Percentiles rank a stretch among this genome's conserved stretches.
Evolutionary conservation across 768 basidiomycete genomes (phyloP).

Genomic region (Suillus cothurnatus): DNA sequence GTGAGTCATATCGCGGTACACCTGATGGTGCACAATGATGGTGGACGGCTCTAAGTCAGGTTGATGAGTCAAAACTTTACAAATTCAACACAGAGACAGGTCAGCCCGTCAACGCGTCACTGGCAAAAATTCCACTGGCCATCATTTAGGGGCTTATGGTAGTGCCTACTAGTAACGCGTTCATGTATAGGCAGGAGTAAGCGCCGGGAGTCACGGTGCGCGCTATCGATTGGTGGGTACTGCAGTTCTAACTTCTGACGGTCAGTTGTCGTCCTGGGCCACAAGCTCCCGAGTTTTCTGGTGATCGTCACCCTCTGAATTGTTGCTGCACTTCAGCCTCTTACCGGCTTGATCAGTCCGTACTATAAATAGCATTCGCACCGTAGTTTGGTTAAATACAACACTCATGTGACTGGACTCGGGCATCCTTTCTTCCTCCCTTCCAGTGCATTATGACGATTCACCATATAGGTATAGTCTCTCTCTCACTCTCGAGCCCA

Average conservation of each 20-base stretch:
- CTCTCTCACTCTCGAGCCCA: neutral
- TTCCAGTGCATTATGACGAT: constrained; percentile 5
- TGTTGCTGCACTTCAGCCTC: neutral
- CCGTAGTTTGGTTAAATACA: neutral
- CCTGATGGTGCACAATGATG: too few relatives aligned
- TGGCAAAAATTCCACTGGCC: neutral
- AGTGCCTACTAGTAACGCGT: too few relatives aligned
- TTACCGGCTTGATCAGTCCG: neutral
- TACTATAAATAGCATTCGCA: neutral
- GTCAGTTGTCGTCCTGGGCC: too few relatives aligned
- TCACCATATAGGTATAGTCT: constrained; percentile 21
- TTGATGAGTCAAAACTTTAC: neutral
- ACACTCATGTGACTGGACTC: neutral
- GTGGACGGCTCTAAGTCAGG: too few relatives aligned
- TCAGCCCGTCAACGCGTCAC: too few relatives aligned
- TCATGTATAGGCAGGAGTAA: neutral
- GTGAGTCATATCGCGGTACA: neutral
- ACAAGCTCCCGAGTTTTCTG: neutral
- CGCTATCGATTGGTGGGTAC: neutral
- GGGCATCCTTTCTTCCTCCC: too few relatives aligned
- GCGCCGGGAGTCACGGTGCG: neutral
- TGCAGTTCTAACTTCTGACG: neutral
- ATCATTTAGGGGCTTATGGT: neutral
- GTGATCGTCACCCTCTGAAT: neutral
- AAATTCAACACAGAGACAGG: neutral